Percentiles rank a stretch among this genome's conserved stretches.
Evolutionary conservation across 139 green algal genomes (phyloP).

Genomic region (Desmodesmus armatus): DNA sequence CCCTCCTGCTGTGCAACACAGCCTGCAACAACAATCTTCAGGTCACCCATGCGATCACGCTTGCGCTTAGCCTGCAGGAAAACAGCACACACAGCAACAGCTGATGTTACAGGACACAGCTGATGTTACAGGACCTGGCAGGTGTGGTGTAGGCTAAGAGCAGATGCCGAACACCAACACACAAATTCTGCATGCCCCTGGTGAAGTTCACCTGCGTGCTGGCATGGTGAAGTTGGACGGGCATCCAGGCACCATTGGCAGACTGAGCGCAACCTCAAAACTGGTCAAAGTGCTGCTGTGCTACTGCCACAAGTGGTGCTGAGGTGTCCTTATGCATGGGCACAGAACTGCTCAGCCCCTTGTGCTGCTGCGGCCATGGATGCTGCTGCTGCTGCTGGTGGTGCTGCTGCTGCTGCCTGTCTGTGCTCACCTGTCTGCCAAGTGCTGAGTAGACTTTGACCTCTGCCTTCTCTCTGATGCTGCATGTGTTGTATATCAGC

Average conservation of each 20-base stretch:
- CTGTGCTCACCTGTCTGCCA: conserved; percentile 64
- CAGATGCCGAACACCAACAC: not conserved
- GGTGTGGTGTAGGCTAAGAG: not conserved
- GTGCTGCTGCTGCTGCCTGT: not conserved
- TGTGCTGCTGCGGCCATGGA: too few species aligned
- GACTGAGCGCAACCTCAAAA: too few species aligned
- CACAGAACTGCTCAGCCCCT: too few species aligned
- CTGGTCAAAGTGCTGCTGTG: not conserved
- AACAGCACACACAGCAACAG: not conserved
- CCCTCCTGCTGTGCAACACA: conserved; percentile 96
- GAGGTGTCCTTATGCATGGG: not conserved
- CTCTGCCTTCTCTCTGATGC: conserved; percentile 97
- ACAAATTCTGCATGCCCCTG: too few species aligned
- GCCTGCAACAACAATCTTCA: conserved; percentile 93
- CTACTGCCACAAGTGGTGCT: not conserved
- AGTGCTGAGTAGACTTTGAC: conserved; percentile 95
- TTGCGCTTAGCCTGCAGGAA: conserved; percentile 86
- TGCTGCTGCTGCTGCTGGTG: not conserved
- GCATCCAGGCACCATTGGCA: too few species aligned
- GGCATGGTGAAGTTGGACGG: too few species aligned
- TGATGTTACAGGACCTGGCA: not conserved
- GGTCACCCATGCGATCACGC: conserved; percentile 68
- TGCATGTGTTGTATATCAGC: conserved; percentile 99
- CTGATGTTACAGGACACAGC: not conserved
- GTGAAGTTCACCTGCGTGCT: too few species aligned